Conservation (phyloP, 2,329 filamentous ascomycete species). For the Venturia asperata region DNA sequence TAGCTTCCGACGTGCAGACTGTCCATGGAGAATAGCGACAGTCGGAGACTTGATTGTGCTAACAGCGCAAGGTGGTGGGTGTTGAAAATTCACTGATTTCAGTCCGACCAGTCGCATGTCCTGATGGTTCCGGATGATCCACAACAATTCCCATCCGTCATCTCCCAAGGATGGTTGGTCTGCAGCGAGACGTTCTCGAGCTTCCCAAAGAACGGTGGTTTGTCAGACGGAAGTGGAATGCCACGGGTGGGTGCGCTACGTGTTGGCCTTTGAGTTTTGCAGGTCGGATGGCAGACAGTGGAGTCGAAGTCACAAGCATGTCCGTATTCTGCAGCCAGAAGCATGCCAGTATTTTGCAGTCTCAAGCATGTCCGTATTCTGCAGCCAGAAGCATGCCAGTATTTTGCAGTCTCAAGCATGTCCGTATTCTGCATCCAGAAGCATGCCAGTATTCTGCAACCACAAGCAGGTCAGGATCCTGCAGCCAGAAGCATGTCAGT, state of each 20-base stretch:
- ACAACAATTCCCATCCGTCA: not conserved
- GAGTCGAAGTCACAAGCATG: not conserved
- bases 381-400: too few species aligned
- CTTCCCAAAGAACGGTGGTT: not conserved
- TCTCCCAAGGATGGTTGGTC: not conserved
- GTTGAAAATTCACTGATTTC: not conserved
- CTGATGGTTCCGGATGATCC: not conserved
- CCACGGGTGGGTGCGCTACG: not conserved
- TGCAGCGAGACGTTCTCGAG: not conserved
- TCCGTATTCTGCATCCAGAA: too few species aligned
- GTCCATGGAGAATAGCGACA: not conserved
- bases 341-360: too few species aligned
- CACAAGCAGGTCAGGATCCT: too few species aligned
- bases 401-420: too few species aligned
- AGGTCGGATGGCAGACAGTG: not conserved
- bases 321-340: not conserved
- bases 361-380: too few species aligned
- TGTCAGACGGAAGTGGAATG: not conserved
- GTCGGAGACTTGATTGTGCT: not conserved
- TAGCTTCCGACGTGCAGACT: not conserved
- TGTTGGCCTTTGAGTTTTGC: not conserved
- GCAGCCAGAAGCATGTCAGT: too few species aligned
- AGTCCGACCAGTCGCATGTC: not conserved
- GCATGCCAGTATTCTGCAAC: too few species aligned
- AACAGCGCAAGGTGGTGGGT: not conserved